Evolutionary conservation across 2,329 filamentous ascomycete species (phyloP).

Genomic region (Decorospora gaudefroyi): DNA sequence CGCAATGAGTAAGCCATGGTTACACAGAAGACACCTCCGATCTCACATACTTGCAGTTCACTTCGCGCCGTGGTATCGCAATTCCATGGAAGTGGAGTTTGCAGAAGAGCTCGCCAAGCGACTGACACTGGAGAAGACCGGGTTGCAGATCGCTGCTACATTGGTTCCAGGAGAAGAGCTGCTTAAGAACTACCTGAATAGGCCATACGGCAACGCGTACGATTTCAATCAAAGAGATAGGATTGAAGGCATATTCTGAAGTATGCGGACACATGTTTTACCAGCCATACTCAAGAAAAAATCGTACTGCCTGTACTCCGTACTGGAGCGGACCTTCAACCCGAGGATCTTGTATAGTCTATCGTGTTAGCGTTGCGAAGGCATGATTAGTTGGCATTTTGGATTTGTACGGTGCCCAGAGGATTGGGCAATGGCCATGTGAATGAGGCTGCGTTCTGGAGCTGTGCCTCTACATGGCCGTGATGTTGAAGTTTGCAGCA

Average conservation of each 20-base stretch:
- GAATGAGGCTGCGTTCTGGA: too few relatives aligned
- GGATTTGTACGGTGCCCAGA: too few relatives aligned
- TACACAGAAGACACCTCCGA: background rate
- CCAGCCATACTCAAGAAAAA: too few relatives aligned
- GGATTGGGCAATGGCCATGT: too few relatives aligned
- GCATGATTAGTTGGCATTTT: too few relatives aligned
- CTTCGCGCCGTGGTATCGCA: constrained; percentile 64
- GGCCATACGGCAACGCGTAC: constrained; percentile 65
- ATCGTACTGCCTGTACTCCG: too few relatives aligned
- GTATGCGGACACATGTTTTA: too few relatives aligned
- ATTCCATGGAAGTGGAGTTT: constrained; percentile 61
- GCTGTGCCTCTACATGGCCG: too few relatives aligned
- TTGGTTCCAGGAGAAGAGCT: constrained; percentile 54
- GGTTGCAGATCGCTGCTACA: constrained; percentile 57
- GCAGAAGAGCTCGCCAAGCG: constrained; percentile 55
- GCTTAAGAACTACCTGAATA: constrained; percentile 56
- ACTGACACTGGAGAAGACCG: constrained; percentile 49
- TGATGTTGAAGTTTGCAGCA: constrained; percentile 1
- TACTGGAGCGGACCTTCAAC: too few relatives aligned
- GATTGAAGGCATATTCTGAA: constrained; percentile 33
- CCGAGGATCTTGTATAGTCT: too few relatives aligned
- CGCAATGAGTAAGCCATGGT: constrained; percentile 35
- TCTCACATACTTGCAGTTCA: constrained; percentile 43
- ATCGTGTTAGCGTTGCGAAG: too few relatives aligned
- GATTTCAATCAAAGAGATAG: constrained; percentile 59